Evolutionary conservation across 306 rosid genomes (phyloP).

Genomic region (Lotus japonicus): DNA sequence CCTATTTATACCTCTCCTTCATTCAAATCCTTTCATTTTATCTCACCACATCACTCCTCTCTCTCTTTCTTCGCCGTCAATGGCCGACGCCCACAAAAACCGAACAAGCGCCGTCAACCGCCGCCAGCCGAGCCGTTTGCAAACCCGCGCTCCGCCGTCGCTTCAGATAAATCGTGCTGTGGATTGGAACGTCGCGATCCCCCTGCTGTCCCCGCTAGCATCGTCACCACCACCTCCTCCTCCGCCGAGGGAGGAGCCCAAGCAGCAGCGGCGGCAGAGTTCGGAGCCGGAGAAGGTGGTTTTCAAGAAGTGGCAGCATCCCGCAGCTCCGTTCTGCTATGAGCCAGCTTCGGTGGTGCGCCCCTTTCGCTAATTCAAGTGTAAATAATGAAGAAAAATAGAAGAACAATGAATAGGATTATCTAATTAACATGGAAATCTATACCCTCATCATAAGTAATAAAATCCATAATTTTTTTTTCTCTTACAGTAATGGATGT

Average conservation of each 20-base stretch:
- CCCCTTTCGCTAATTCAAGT: constrained; percentile 41
- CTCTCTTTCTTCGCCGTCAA: constrained; percentile 8
- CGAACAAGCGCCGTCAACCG: constrained; percentile 6
- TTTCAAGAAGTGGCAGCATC: constrained; percentile 89
- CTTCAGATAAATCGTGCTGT: constrained; percentile 44
- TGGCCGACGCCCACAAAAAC: constrained; percentile 47
- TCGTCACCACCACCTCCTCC: constrained; percentile 48
- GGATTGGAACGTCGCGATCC: constrained; percentile 85
- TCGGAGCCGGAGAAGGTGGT: constrained; percentile 35
- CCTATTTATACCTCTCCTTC: constrained; percentile 9
- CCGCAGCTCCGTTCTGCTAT: constrained; percentile 77
- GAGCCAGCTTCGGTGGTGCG: constrained; percentile 38
- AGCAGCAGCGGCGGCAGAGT: constrained; percentile 14
- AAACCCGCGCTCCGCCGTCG: constrained; percentile 74
- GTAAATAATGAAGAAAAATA: constrained; percentile 4
- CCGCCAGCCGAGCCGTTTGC: constrained; percentile 62
- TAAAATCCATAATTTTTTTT: background rate
- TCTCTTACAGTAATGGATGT: background rate
- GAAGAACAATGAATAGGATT: background rate
- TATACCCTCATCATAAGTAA: background rate
- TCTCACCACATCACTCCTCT: background rate
- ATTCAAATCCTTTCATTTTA: no score
- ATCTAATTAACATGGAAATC: background rate
- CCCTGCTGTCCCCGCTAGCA: constrained; percentile 69
- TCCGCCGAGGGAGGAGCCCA: constrained; percentile 24